Evolutionary conservation across 345 rosid genomes (phyloP), one percentile per base, ranked within the genome.

Genomic region (Camelina laxa): DNA sequence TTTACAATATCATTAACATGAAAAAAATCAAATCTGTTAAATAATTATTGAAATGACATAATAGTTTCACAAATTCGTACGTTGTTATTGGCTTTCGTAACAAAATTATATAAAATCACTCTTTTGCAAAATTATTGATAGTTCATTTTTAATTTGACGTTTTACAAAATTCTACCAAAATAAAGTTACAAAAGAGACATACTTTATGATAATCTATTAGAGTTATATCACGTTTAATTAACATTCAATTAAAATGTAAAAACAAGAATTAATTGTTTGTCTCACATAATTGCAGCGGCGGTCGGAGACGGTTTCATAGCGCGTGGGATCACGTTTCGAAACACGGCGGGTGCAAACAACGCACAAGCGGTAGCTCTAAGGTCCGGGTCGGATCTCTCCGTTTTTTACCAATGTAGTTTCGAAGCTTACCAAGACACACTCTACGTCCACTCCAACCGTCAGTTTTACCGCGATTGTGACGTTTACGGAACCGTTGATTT

Each of bases 331-430:
- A 85, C 93, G 9, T 85, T 88, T 71, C 81, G 85, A 24, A 90
- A 87, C 89, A 90, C 89, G 0, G 96, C 89, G 6, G 93, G 93
- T 13, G 85, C 90, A 4, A 70, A 68, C 42, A 87, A 88, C 68
- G 82, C 12, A 59, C 96, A 90, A 67, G 96, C 93, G 0, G 93
- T 90, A 4, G 90, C 93, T 44, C 79, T 90, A 70, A 82, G 93
- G 16, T 87, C 92, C 19, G 89, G 87, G 8, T 81, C 91, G 1
- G 93, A 90, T 60, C 87, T 84, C 75, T 88, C 93, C 0, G 89
- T 87, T 30, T 87, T 90, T 58, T 88, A 85, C 64, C 76, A 71
- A 5, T 90, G 91, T n/a, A 75, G 90, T 33, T 80, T 88, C 11
- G 88, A 86, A 60, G 91, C 81, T 2, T 85, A 88, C 74, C 91